These are phyloP conservation scores for Cucumis melo DNA, from an alignment of 306 rosid species.

Conservation along the genomic window DNA sequence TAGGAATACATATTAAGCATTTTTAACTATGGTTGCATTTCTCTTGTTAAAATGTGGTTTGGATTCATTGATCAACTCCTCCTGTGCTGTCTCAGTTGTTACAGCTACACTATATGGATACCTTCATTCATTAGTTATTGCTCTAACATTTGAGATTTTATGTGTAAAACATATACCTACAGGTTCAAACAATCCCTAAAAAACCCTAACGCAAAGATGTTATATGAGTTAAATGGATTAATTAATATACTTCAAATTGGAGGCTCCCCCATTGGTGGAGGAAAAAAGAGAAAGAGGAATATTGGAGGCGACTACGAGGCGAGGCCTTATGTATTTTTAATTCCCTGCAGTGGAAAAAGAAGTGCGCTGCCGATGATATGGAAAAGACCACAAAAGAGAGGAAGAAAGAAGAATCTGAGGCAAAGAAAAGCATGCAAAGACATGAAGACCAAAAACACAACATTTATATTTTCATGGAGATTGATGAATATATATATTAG, in stretches of 20 bases:
- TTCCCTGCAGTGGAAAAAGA: not conserved
- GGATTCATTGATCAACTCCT: too few relatives aligned
- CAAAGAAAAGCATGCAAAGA: not conserved
- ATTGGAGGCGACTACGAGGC: not conserved
- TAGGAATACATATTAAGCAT: too few relatives aligned
- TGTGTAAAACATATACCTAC: not conserved
- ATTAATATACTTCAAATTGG: not conserved
- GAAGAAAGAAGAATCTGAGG: not conserved
- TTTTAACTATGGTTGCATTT: too few relatives aligned
- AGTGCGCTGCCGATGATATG: not conserved
- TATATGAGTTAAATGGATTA: not conserved
- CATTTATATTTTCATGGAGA: not conserved
- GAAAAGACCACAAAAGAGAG: not conserved
- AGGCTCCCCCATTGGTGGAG: not conserved
- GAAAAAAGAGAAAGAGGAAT: not conserved
- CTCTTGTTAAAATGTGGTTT: too few relatives aligned
- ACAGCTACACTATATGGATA: too few relatives aligned
- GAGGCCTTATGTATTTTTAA: too few relatives aligned
- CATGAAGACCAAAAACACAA: not conserved
- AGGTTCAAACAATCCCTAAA: not conserved
- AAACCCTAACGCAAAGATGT: not conserved
- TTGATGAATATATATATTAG: not conserved
- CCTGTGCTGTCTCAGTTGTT: too few relatives aligned
- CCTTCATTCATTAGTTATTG: too few relatives aligned
- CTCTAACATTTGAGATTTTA: too few relatives aligned